Evolutionary conservation across 129 eudicot species (phyloP).

Genomic region (Escallonia rubra): DNA sequence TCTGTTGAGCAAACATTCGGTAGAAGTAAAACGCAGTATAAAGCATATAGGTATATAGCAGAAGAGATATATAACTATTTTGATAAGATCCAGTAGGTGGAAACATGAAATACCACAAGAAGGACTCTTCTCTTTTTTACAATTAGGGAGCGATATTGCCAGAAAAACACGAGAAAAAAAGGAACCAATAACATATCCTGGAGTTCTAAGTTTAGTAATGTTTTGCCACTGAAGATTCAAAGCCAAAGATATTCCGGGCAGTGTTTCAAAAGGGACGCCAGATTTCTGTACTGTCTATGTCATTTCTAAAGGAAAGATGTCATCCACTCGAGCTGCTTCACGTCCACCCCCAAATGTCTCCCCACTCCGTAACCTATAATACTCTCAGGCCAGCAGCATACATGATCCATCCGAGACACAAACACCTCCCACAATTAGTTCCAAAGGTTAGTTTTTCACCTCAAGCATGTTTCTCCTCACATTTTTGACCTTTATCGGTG

Average conservation of each 20-base stretch:
- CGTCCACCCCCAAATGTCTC: constrained; percentile 56
- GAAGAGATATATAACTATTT: too few relatives aligned
- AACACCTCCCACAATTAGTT: constrained; percentile 8
- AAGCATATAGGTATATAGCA: too few relatives aligned
- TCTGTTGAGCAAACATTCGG: too few relatives aligned
- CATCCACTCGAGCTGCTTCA: constrained; percentile 54
- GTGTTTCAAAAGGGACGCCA: constrained; percentile 47
- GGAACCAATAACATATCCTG: constrained; percentile 4
- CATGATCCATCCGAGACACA: constrained; percentile 14
- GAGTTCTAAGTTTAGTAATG: constrained; percentile 11
- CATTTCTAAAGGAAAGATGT: constrained; percentile 75
- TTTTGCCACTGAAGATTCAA: constrained; percentile 47
- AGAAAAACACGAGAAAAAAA: too few relatives aligned
- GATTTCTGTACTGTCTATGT: constrained; percentile 68
- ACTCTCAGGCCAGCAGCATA: constrained; percentile 20
- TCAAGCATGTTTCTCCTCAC: too few relatives aligned
- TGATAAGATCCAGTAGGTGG: too few relatives aligned
- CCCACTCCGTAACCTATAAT: constrained; percentile 46
- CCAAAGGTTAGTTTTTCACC: constrained; percentile 48
- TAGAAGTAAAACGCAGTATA: too few relatives aligned
- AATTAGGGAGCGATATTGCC: too few relatives aligned
- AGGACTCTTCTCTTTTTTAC: too few relatives aligned
- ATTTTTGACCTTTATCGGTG: too few relatives aligned
- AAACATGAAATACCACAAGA: too few relatives aligned
- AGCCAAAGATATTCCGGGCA: constrained; percentile 57